Evolutionary conservation across 78 protist genomes (phyloP).

Genomic region (Creolimax fragrantissima): DNA sequence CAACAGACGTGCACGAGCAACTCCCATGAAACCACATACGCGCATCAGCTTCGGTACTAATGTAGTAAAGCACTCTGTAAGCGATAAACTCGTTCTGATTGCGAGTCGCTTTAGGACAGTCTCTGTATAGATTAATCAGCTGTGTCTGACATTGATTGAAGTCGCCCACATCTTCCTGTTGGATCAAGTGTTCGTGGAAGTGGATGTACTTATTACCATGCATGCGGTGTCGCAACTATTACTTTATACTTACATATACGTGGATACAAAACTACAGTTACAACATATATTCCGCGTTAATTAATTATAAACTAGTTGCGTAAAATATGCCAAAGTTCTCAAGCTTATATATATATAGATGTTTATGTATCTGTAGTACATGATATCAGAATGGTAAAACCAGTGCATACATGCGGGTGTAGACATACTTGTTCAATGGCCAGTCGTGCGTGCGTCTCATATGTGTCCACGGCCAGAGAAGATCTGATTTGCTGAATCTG

Average conservation of each 20-base stretch:
- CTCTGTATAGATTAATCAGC: conserved; percentile 10
- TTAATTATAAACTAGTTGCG: too few species aligned
- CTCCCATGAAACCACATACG: too few species aligned
- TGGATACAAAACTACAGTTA: neutral
- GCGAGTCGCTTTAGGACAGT: neutral
- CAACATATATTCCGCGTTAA: too few species aligned
- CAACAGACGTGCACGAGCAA: too few species aligned
- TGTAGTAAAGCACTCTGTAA: conserved; percentile 27
- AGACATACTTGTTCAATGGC: conserved; percentile 12
- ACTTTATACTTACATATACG: too few species aligned
- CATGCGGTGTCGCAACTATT: too few species aligned
- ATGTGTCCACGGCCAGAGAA: conserved; percentile 24
- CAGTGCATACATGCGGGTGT: too few species aligned
- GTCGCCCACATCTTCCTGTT: conserved; percentile 35
- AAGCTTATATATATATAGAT: too few species aligned
- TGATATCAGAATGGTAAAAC: too few species aligned
- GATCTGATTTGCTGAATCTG: conserved; percentile 22
- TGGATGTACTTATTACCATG: too few species aligned
- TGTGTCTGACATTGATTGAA: conserved; percentile 39
- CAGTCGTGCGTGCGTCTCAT: conserved; percentile 46
- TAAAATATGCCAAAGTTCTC: too few species aligned
- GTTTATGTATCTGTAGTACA: too few species aligned
- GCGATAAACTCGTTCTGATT: conserved; percentile 9
- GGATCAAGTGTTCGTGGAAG: neutral
- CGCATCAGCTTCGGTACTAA: neutral